Percentiles rank a stretch among this genome's conserved stretches.
These are phyloP conservation scores for Aspergillus bridgeri DNA, from an alignment of 495 filamentous ascomycete species.

Conservation along the genomic window DNA sequence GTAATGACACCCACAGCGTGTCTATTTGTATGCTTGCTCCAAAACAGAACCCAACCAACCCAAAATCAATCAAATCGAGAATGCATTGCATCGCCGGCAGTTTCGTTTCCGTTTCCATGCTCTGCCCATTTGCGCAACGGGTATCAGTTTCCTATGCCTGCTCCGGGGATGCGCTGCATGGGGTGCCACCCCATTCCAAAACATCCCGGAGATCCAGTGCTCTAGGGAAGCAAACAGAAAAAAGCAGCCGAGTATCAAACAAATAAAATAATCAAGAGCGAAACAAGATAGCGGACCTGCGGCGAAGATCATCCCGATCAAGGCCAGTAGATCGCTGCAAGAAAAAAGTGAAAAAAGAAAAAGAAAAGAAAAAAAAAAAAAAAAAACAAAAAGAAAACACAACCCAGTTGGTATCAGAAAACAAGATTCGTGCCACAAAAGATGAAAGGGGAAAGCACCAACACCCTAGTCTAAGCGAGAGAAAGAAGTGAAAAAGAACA, in stretches of 20 bases:
- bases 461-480: conserved; percentile 24
- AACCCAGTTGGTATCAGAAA: conserved; percentile 32
- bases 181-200: conserved; percentile 4
- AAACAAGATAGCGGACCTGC: conserved; percentile 19
- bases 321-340: background rate
- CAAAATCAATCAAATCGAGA: conserved; percentile 2
- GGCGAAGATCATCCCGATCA: conserved; percentile 15
- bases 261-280: conserved; percentile 14
- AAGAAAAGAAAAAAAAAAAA: conserved; percentile 13
- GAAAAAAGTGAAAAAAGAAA: background rate
- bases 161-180: conserved; percentile 2
- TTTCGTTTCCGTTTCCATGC: conserved; percentile 14
- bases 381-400: conserved; percentile 18
- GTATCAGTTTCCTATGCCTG: conserved; percentile 13
- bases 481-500: conserved; percentile 21
- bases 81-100: conserved; percentile 3
- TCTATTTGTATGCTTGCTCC: conserved; percentile 4
- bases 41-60: conserved; percentile 4
- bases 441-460: conserved; percentile 28
- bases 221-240: conserved; percentile 6
- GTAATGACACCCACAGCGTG: conserved; percentile 11
- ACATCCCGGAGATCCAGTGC: background rate
- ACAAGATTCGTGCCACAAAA: conserved; percentile 33
- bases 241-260: conserved; percentile 13
- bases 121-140: conserved; percentile 15